These are phyloP conservation scores for Talaromyces islandicus DNA, from an alignment of 2,329 filamentous ascomycete species.

Conservation along the genomic window DNA sequence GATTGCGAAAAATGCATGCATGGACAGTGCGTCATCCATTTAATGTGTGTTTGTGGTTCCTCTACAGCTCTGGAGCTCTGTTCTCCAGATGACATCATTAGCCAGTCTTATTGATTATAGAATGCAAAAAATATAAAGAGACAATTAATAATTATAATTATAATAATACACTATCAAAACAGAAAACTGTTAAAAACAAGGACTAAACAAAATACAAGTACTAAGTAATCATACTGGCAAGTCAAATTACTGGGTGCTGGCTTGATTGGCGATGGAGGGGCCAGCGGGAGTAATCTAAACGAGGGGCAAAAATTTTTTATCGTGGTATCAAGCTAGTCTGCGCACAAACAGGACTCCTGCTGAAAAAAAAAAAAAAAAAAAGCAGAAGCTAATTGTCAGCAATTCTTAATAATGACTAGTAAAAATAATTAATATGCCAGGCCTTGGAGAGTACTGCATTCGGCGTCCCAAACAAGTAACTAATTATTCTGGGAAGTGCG, in stretches of 20 bases:
- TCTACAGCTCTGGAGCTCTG: not conserved
- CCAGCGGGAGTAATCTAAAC: slow-evolving; percentile 1
- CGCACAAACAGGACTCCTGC: not conserved
- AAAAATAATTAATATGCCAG: not conserved
- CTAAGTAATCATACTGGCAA: not conserved
- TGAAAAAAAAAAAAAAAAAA: not conserved
- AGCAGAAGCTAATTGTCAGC: not conserved
- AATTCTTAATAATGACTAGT: not conserved
- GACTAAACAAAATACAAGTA: not conserved
- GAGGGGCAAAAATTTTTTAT: slow-evolving; percentile 7
- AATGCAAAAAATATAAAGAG: not conserved
- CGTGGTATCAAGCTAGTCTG: not conserved
- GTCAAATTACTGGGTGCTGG: not conserved
- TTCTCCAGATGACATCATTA: not conserved
- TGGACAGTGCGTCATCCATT: not conserved
- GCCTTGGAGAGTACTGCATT: not conserved
- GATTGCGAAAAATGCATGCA: not conserved
- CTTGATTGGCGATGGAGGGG: slow-evolving; percentile 7
- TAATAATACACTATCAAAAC: not conserved
- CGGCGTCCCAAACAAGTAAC: not conserved
- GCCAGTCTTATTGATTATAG: not conserved
- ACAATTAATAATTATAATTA: not conserved
- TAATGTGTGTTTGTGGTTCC: not conserved
- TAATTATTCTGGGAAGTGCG: not conserved
- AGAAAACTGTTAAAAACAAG: not conserved